Evolutionary conservation across 1,284 basidiomycete genomes (phyloP).

Genomic region (Leccinum olivaceoglutinosum): DNA sequence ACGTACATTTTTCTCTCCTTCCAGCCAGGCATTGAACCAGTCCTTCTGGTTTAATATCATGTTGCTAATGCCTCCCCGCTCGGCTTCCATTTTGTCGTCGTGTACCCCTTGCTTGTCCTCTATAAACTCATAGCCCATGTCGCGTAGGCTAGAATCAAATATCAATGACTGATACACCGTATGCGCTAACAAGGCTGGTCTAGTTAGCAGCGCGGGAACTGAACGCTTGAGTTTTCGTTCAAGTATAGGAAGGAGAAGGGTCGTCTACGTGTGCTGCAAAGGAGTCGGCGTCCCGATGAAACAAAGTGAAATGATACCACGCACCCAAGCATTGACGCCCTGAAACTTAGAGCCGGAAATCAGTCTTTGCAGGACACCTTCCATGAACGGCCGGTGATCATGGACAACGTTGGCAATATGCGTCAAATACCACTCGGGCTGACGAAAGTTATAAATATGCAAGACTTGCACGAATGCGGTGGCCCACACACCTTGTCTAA

Average conservation of each 20-base stretch:
- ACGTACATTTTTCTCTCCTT: constrained; percentile 82
- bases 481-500: constrained; percentile 73
- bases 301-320: constrained; percentile 19
- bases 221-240: constrained; percentile 70
- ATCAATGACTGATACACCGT: constrained; percentile 89
- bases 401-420: constrained; percentile 82
- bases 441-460: constrained; percentile 4
- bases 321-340: constrained; percentile 72
- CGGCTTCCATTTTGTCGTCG: constrained; percentile 21
- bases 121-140: constrained; percentile 63
- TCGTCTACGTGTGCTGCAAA: constrained; percentile 69
- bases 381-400: constrained; percentile 77
- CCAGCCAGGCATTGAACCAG: constrained; percentile 90
- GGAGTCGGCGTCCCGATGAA: constrained; percentile 6
- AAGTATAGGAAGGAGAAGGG: constrained; percentile 66
- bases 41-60: constrained; percentile 77
- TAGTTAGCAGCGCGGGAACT: constrained; percentile 68
- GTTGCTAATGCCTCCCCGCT: constrained; percentile 77
- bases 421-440: constrained; percentile 98
- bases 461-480: neutral
- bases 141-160: constrained; percentile 82
- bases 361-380: constrained; percentile 70
- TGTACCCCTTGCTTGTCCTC: constrained; percentile 39
- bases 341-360: constrained; percentile 57
- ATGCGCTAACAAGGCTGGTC: constrained; percentile 87